Conservation (phyloP, 2,329 filamentous ascomycete genomes). For the Calonectria fujianensis region DNA sequence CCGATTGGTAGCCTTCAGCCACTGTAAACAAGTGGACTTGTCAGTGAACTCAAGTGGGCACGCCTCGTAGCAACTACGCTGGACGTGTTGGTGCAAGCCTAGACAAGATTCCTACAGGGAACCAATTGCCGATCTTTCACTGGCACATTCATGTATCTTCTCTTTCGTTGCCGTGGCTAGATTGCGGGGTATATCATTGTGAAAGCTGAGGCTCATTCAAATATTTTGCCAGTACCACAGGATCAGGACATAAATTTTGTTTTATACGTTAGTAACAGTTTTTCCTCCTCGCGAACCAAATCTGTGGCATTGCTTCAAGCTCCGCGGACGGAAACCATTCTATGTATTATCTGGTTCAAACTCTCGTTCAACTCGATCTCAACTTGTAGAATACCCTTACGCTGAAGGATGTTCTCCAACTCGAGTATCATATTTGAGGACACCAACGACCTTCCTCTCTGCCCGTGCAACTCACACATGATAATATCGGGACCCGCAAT, state of each 20-base stretch:
- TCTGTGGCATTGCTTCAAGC: no score
- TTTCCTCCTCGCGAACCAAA: no score
- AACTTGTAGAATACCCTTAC: neutral
- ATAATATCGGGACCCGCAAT: no score
- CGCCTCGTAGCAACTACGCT: neutral
- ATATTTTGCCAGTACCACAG: no score
- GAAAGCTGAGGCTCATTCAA: no score
- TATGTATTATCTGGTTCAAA: neutral
- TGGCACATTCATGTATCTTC: no score
- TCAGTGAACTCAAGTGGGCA: neutral
- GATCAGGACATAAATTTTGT: no score
- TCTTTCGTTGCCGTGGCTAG: no score
- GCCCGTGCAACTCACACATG: neutral
- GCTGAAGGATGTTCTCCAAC: neutral
- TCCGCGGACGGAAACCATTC: neutral
- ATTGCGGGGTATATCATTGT: no score
- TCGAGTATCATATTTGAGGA: neutral
- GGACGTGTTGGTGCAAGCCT: fast-evolving
- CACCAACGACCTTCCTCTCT: neutral
- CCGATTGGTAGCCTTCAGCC: neutral
- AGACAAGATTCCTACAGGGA: neutral
- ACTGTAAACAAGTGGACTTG: neutral
- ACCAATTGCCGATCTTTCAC: no score
- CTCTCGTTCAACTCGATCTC: neutral
- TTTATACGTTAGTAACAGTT: no score